Evolutionary conservation across 2,329 filamentous ascomycete species (phyloP), one percentile per base, ranked within the genome.

Genomic region (Colletotrichum destructivum): DNA sequence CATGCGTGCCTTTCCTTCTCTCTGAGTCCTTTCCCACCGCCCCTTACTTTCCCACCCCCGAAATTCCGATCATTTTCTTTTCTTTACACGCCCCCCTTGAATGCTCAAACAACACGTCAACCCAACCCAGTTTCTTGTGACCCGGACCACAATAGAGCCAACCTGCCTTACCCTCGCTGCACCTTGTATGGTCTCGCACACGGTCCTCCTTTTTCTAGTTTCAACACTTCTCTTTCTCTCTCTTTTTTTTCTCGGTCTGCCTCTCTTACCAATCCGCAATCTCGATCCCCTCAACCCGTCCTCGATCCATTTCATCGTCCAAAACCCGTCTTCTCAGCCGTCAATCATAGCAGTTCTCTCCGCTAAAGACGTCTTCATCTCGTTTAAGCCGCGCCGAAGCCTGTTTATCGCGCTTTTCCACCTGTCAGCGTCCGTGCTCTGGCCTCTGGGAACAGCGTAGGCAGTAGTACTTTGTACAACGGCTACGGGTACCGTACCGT

Each of bases 401-500:
- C 62, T 47, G 52, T 66, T 66, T 59, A 65, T 55, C 62, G 59
- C 67, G 67, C 67, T 62, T 54, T 60, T 62, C 26, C 56, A 62
- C 47, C 56, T 59, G 60, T 54, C 62, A 21, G 64, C 51, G 68
- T 68, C 64, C 68, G 68, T 68, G 68, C 68, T 68, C 60, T 68
- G 68, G 63, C 35, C 35, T 38, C 9, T 38, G 35, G 9, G 35
- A 38, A 38, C 35, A 38, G 8, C 8, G 68, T 62, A 59, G 9
- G 38, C 23, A 52, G 35, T 38, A 11, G 8, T 38, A 38, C 35
- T 38, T 38, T 38, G 35, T 38, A n/a, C 35, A 35, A 26, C 18
- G 21, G 16, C 31, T 54, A 49, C n/a, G 21, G 40, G 18, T 62
- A 26, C 56, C 21, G n/a, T 44, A 59, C 16, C 40, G 23, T 21